phyloP scores from a whole-genome alignment of 2,329 filamentous ascomycete genomes.

The Cordyceps cateniannulata region DNA sequence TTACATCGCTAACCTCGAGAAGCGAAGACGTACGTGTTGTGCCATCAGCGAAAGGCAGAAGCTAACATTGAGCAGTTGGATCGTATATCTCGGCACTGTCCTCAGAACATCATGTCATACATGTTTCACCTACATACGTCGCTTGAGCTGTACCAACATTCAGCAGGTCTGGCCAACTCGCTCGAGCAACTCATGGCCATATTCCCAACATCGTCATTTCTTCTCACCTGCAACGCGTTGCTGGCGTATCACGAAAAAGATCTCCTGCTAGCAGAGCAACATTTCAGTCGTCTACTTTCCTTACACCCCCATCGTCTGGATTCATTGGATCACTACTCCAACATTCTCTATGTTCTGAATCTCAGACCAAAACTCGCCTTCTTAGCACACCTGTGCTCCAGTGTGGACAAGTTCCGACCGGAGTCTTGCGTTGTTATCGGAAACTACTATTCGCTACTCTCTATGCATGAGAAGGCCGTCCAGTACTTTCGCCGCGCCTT shows the following conservation, averaged over 20 bases:
- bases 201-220: constrained; percentile 82
- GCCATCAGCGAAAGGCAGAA: constrained; percentile 18
- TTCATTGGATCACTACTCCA: constrained; percentile 90
- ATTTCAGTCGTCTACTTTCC: constrained; percentile 75
- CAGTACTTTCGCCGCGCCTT: constrained; percentile 94
- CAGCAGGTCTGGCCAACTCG: constrained; percentile 64
- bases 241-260: constrained; percentile 88
- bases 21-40: constrained; percentile 65
- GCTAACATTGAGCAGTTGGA: constrained; percentile 49
- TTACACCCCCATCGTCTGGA: constrained; percentile 71
- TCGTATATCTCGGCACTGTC: constrained; percentile 63
- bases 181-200: constrained; percentile 73
- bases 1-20: constrained; percentile 71
- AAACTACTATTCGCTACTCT: constrained; percentile 93
- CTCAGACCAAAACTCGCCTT: constrained; percentile 85
- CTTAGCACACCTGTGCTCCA: constrained; percentile 81
- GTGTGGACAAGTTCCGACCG: constrained; percentile 90
- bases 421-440: constrained; percentile 96
- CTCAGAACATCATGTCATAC: constrained; percentile 85
- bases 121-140: constrained; percentile 91
- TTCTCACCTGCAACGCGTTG: constrained; percentile 83
- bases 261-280: constrained; percentile 58
- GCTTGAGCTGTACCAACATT: constrained; percentile 86
- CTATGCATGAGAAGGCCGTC: constrained; percentile 94
- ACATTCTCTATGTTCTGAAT: constrained; percentile 92